Base-by-base conservation (phyloP, 2,329 filamentous ascomycete genomes). In the Periconia macrospinosa region DNA sequence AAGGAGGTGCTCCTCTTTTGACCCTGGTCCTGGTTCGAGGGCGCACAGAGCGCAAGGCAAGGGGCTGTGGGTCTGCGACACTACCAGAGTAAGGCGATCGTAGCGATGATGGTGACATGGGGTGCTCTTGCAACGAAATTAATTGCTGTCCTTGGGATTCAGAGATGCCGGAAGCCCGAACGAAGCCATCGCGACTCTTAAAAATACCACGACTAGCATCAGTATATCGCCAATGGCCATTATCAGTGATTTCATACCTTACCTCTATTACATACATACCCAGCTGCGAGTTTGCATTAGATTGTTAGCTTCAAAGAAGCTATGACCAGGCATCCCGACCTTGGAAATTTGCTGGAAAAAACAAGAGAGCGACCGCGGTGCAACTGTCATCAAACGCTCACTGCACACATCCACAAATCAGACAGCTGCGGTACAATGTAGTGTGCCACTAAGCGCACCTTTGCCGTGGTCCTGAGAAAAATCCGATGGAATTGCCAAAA, bases 1-100 rank as follows among this genome's bases (percentile, higher is more conserved):
- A 46, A 33, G 43, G 45, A 49, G 55, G 49, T 42, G 40, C 46
- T 47, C 50, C 57, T 55, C 42, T 44, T 19, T 19, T 14, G 8
- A 6, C 60, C 63, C 57, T 50, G 54, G 56, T 30, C 58, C 61
- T 52, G 58, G 63, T 52, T 55, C 43, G 52, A 54, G 55, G 58
- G 55, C 57, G 60, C 56, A 61, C 52, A 56, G 55, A 45, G 54
- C 43, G 62, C 62, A 67, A 67, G 58, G n/a, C n/a, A n/a, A n/a
- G 66, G 64, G 53, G 3, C 58, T 66, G 62, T 65, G 63, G 70
- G 66, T 69, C 68, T 57, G 45, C 50, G 52, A 49, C 55, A 55
- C 60, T 56, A 63, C 55, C 54, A 45, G 40, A 52, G 45, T 51
- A 60, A 61, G 61, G 57, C 53, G 50, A 53, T 60, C 60, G 58